Percentiles rank a stretch among this genome's conserved stretches.
Conservation (phyloP, 441 rosid species). For the Isatis lusitanica region DNA sequence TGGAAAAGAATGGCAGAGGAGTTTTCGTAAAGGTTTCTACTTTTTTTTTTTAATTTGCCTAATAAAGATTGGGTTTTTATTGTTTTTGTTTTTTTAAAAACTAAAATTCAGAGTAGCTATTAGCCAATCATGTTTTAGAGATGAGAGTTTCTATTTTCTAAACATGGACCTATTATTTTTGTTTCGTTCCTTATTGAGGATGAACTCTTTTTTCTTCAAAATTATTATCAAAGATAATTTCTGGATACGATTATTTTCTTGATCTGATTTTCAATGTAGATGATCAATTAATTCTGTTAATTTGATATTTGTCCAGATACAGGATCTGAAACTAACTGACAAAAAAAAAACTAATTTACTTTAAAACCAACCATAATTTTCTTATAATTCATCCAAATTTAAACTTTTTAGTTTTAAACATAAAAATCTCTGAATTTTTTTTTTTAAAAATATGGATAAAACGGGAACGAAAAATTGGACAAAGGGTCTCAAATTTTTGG, state of each 20-base stretch:
- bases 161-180: not conserved
- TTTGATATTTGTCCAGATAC: not conserved
- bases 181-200: not conserved
- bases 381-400: not conserved
- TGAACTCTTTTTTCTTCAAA: not conserved
- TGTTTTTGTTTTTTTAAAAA: not conserved
- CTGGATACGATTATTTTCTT: not conserved
- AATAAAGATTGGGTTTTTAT: slow-evolving; percentile 5
- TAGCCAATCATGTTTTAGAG: slow-evolving; percentile 22
- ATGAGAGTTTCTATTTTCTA: slow-evolving; percentile 19
- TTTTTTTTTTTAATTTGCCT: not conserved
- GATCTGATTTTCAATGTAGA: not conserved
- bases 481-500: not conserved
- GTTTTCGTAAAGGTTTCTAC: slow-evolving; percentile 21
- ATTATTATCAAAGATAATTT: not conserved
- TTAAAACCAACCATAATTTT: not conserved
- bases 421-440: no score
- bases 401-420: not conserved
- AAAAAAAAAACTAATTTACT: not conserved
- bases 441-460: not conserved
- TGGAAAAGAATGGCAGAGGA: slow-evolving; percentile 11
- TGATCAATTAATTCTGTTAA: not conserved
- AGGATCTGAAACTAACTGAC: not conserved
- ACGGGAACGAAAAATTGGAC: not conserved
- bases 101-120: slow-evolving; percentile 25